A percentile compares a stretch with the other conserved stretches of the same genome.
phyloP scores from a whole-genome alignment of 768 basidiomycete genomes.

The Baorangia bicolor region DNA sequence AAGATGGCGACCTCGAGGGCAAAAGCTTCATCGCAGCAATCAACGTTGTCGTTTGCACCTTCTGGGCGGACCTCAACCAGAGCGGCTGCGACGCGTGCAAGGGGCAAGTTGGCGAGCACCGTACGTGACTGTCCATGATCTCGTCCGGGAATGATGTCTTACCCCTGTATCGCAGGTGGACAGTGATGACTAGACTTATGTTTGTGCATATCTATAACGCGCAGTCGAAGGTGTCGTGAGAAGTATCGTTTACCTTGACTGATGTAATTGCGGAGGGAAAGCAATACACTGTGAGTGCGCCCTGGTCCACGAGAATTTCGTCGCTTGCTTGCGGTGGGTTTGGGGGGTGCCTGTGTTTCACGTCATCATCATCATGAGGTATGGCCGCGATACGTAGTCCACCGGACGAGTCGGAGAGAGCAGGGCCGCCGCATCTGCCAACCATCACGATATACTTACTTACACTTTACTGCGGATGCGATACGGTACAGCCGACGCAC shows the following conservation, averaged over 20 bases:
- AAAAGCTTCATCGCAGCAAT: constrained; percentile 34
- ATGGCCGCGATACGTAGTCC: background rate
- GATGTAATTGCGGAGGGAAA: background rate
- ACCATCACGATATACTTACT: background rate
- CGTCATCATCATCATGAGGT: background rate
- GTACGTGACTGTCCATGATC: constrained; percentile 29
- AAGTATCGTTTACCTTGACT: background rate
- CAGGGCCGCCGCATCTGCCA: background rate
- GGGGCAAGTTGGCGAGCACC: constrained; percentile 53
- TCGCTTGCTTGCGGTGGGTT: background rate
- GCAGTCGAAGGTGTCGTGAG: background rate
- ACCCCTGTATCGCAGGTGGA: constrained; percentile 17
- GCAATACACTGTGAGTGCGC: background rate
- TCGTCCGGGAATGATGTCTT: background rate
- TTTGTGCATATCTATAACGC: background rate
- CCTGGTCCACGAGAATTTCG: background rate
- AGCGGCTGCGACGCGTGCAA: constrained; percentile 68
- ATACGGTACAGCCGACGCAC: background rate
- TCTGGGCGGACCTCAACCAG: constrained; percentile 55
- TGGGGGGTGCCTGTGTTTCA: background rate
- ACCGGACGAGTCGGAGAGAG: background rate
- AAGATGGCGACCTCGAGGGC: constrained; percentile 38
- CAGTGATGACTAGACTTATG: constrained; percentile 26
- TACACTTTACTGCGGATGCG: background rate
- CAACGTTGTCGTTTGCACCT: constrained; percentile 64